Conservation (phyloP, 345 rosid species). For the Eucalyptus virginea region DNA sequence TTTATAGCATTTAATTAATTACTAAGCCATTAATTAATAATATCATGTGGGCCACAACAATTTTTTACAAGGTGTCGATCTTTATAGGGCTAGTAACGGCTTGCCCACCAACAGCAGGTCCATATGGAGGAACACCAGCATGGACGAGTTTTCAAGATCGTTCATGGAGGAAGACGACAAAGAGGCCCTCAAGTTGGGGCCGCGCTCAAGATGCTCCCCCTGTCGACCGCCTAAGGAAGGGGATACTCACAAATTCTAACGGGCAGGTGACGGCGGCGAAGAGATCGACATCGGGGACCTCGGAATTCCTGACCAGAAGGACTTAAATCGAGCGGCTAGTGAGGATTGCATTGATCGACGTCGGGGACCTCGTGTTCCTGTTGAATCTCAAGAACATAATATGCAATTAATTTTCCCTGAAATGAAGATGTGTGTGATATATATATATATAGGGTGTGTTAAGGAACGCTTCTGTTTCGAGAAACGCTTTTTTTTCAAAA, state of each 20-base stretch:
- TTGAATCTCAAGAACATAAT: slow-evolving; percentile 9
- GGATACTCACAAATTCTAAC: slow-evolving; percentile 1
- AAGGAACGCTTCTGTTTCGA: rapidly evolving
- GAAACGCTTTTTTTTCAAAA: too few relatives aligned
- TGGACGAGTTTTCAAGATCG: slow-evolving; percentile 38
- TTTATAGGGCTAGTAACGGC: slow-evolving; percentile 22
- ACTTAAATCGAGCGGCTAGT: slow-evolving; percentile 9
- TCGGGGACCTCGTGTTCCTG: neutral
- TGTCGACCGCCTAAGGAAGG: slow-evolving; percentile 18
- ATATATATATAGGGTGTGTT: too few relatives aligned
- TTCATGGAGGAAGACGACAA: slow-evolving; percentile 49
- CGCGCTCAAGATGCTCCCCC: slow-evolving; percentile 32
- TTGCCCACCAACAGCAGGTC: neutral
- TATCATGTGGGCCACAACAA: too few relatives aligned
- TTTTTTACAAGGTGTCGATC: neutral
- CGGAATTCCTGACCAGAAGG: neutral
- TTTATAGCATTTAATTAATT: too few relatives aligned
- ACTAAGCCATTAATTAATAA: too few relatives aligned
- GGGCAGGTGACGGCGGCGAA: neutral
- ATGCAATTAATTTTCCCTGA: neutral
- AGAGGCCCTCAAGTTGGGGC: slow-evolving; percentile 32
- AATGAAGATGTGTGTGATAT: neutral
- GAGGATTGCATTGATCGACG: slow-evolving; percentile 4
- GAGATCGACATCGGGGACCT: neutral
- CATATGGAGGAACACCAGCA: slow-evolving; percentile 15